These are phyloP conservation scores for Sistotremastrum niveocremeum DNA, from an alignment of 768 basidiomycete species.

Conservation along the genomic window DNA sequence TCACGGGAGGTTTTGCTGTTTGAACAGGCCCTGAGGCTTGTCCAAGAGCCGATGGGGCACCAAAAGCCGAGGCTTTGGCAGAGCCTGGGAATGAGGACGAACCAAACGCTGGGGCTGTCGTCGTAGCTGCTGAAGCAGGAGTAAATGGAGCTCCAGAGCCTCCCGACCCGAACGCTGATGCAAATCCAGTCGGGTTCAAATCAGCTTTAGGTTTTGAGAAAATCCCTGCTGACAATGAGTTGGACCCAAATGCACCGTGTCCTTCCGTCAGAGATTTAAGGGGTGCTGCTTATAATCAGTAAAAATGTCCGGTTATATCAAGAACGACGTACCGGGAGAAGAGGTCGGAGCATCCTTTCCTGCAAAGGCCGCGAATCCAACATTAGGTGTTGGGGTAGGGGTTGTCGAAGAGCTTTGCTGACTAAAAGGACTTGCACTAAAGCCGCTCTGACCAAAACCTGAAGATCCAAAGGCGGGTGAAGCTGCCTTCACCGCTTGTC, in stretches of 20 bases:
- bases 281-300: neutral
- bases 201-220: too few species aligned
- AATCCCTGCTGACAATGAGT: too few species aligned
- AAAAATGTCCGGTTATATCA: too few species aligned
- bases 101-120: constrained; percentile 4
- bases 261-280: neutral
- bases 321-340: too few species aligned
- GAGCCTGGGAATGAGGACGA: constrained; percentile 10
- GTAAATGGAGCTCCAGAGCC: neutral
- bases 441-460: constrained; percentile 24
- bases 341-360: too few species aligned
- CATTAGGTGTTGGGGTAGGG: too few species aligned
- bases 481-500: neutral
- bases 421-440: constrained; percentile 7
- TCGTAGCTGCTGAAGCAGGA: neutral
- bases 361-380: too few species aligned
- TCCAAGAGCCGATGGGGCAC: constrained; percentile 6
- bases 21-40: constrained; percentile 5
- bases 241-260: constrained; percentile 1
- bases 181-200: neutral
- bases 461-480: constrained; percentile 22
- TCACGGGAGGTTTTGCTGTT: neutral
- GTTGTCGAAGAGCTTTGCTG: too few species aligned
- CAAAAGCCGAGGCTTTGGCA: constrained; percentile 12
- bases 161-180: neutral